A percentile compares a stretch with the other conserved stretches of the same genome.
These are phyloP conservation scores for Podospora anserina DNA, from an alignment of 495 filamentous ascomycete species.

Conservation along the genomic window DNA sequence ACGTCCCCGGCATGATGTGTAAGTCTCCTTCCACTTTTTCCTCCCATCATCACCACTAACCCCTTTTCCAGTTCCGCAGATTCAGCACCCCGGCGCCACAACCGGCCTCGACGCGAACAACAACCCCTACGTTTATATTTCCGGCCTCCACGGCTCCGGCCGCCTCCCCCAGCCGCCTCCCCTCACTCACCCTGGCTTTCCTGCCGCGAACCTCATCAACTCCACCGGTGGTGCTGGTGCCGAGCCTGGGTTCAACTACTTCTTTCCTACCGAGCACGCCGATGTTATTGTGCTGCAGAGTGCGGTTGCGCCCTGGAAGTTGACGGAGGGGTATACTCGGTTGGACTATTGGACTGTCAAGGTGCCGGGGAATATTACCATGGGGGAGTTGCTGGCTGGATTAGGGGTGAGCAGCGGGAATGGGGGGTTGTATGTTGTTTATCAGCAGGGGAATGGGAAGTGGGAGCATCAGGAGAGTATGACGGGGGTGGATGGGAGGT, in stretches of 20 bases:
- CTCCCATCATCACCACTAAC: neutral
- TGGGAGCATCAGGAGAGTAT: slow-evolving; percentile 19
- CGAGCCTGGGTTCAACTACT: slow-evolving; percentile 52
- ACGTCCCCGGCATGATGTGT: neutral
- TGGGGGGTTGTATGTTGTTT: slow-evolving; percentile 44
- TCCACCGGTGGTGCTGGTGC: slow-evolving; percentile 53
- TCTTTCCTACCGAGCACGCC: slow-evolving; percentile 47
- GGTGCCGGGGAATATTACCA: slow-evolving; percentile 41
- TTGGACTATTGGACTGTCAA: slow-evolving; percentile 38
- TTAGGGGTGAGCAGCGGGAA: slow-evolving; percentile 44
- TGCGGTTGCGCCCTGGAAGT: slow-evolving; percentile 42
- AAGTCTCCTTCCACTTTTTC: neutral
- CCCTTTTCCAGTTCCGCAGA: no score
- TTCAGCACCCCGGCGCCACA: neutral
- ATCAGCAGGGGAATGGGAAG: slow-evolving; percentile 17
- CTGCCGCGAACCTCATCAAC: slow-evolving; percentile 24
- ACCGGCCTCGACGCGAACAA: slow-evolving; percentile 1
- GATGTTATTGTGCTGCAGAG: slow-evolving; percentile 49
- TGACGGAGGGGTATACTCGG: slow-evolving; percentile 17
- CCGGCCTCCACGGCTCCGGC: slow-evolving; percentile 18
- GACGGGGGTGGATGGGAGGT: slow-evolving; percentile 10
- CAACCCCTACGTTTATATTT: slow-evolving; percentile 22
- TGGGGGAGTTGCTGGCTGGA: slow-evolving; percentile 44
- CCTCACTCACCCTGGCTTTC: slow-evolving; percentile 18
- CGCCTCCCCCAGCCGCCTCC: slow-evolving; percentile 38